Base-by-base conservation (phyloP, 2,329 filamentous ascomycete species). In the Penicillium occitanis region DNA sequence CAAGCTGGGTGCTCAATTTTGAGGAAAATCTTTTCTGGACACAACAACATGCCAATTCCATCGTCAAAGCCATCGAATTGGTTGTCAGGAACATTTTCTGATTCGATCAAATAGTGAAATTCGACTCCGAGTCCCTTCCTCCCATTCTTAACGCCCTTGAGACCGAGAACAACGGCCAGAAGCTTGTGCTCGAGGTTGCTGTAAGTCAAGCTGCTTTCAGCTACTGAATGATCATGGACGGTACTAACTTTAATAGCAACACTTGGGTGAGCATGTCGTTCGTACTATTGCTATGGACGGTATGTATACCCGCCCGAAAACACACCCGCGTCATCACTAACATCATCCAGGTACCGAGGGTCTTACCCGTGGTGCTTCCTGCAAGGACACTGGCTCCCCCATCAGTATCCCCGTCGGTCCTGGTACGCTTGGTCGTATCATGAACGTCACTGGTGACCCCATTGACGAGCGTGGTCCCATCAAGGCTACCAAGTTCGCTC, bases 241-340 rank as follows among this genome's bases (percentile, higher is more conserved):
- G 14, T 7, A 53, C 67, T 66, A 55, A 67, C 44, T 33, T 13
- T 42, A 66, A 73, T 76, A 97, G 93, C 95, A 99, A 97, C 95
- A 98, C 89, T 86, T 99, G 83, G 95, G 95, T 86, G 92, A 99
- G 87, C 97, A 92, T 87, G 92, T 97, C 80, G 95, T 99, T 82
- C 90, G 95, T 84, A 96, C 92, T 84, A 99, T 99, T 96, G 95
- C 95, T 85, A 99, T 99, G 95, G 95, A 99, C 85, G 95, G 94
- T 96, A 89, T 17, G 67, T 61, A 83, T 88, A 81, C 71, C 17
- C 65, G 50, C 28, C 37, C 0, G 22, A 14, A 37, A 14, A 55
- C 33, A 44, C 46, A n/a, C n/a, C n/a, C 40, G 7, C 22, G 5
- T 25, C 35, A 25, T 44, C 7, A 30, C 65, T 64, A 44, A 66